Percentiles rank a stretch among this genome's conserved stretches.
These are phyloP conservation scores for Scutellaria galericulata DNA, from an alignment of 257 asterid species.

Conservation along the genomic window DNA sequence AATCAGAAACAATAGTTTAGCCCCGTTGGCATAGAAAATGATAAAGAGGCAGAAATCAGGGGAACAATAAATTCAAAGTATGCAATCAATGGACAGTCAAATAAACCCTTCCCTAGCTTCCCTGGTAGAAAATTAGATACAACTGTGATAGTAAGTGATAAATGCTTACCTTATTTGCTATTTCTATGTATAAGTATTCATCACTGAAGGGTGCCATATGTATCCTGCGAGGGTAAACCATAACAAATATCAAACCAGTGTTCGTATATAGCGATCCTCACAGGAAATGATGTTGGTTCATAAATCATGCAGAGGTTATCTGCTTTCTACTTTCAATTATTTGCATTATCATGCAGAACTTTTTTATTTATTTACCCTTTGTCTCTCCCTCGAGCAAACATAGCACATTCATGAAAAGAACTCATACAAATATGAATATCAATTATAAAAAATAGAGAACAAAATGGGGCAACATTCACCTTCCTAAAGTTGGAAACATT, in stretches of 20 bases:
- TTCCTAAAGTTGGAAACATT: slow-evolving; percentile 94
- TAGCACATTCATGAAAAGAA: neutral
- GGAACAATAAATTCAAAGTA: neutral
- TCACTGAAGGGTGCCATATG: slow-evolving; percentile 99
- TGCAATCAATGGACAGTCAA: too few species aligned
- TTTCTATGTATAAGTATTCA: slow-evolving; percentile 81
- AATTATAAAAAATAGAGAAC: slow-evolving; percentile 16
- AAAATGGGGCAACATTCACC: slow-evolving; percentile 49
- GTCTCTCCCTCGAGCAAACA: slow-evolving; percentile 3
- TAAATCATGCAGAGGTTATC: neutral
- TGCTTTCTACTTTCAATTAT: slow-evolving; percentile 12
- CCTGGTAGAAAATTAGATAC: slow-evolving; percentile 13
- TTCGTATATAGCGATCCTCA: neutral
- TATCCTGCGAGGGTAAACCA: slow-evolving; percentile 67
- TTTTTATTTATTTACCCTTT: neutral
- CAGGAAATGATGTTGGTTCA: neutral
- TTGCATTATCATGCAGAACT: slow-evolving; percentile 5
- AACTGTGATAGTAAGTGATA: slow-evolving; percentile 11
- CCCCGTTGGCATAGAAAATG: slow-evolving; percentile 12
- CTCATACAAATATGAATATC: neutral
- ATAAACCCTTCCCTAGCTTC: neutral
- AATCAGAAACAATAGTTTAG: slow-evolving; percentile 37
- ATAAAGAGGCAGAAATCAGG: slow-evolving; percentile 23
- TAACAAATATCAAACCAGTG: slow-evolving; percentile 28
- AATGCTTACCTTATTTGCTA: slow-evolving; percentile 82